phyloP scores from a whole-genome alignment of 2,329 filamentous ascomycete genomes.

The Alternaria sp. region DNA sequence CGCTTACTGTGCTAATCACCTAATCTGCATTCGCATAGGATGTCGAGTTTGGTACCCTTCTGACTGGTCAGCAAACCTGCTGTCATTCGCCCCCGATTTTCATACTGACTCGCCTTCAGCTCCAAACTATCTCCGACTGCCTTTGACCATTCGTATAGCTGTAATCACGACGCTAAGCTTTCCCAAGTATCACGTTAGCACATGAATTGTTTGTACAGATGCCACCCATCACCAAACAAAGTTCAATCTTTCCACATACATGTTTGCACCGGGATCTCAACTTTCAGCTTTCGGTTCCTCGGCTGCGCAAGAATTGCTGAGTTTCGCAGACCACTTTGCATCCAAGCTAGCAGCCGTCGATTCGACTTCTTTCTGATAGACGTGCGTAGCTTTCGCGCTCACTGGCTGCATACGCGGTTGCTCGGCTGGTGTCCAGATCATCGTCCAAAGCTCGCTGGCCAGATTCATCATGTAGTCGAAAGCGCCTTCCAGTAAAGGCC shows the following conservation, averaged over 20 bases:
- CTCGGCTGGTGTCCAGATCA: conserved; percentile 21
- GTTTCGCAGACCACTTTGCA: not conserved
- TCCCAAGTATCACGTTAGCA: not conserved
- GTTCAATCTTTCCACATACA: not conserved
- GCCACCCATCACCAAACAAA: not conserved
- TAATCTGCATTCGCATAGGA: not conserved
- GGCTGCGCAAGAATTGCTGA: not conserved
- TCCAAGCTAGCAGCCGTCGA: not conserved
- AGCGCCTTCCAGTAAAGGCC: conserved; percentile 30
- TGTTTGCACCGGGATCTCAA: not conserved
- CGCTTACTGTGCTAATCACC: too few species aligned
- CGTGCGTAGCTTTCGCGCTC: not conserved
- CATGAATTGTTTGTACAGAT: not conserved
- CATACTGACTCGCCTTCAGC: not conserved
- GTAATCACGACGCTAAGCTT: not conserved
- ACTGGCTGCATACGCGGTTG: not conserved
- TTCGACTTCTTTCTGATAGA: not conserved
- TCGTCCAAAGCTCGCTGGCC: conserved; percentile 24
- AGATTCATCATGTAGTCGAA: conserved; percentile 28
- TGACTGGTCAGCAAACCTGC: not conserved
- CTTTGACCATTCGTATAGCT: not conserved
- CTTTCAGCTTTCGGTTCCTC: not conserved
- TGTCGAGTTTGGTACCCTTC: not conserved
- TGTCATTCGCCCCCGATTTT: not conserved
- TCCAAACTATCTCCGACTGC: not conserved